Base-by-base conservation (phyloP, 1,284 basidiomycete species). In the Tilletia caries region DNA sequence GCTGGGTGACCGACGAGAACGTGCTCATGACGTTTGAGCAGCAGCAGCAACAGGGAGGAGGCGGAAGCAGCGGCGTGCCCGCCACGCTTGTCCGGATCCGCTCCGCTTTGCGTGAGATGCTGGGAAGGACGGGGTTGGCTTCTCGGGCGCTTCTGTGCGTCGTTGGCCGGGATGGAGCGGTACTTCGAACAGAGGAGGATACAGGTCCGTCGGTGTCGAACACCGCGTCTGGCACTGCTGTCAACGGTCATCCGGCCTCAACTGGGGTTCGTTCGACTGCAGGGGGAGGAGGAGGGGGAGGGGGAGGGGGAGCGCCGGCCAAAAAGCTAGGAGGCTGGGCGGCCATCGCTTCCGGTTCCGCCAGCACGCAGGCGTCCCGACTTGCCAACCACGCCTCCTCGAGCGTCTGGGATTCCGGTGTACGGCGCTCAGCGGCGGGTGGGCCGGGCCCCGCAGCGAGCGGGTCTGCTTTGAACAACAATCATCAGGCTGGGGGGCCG, bases 1-100 rank as follows among this genome's bases (percentile, higher is more conserved):
- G 71, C 3, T 79, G 77, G 77, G 69, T 73, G 60, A 73, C 74
- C 13, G 77, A 79, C 62, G 77, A 79, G 62, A 76, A 79, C 65
- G 78, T 79, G n/a, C 29, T 79, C 12, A 43, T 79, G 52, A 76
- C 77, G 5, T 76, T 62, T 23, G 58, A 62, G 20, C 29, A 13
- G 32, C n/a, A n/a, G n/a, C n/a, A n/a, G n/a, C n/a, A n/a, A n/a
- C n/a, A n/a, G n/a, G n/a, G n/a, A n/a, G n/a, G n/a, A n/a, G n/a
- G n/a, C n/a, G n/a, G n/a, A n/a, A n/a, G n/a, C n/a, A n/a, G n/a
- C n/a, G 27, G 52, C 25, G 18, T 23, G 5, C 58, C 58, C 15
- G 29, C 58, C 18, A 37, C 29, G 6, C 32, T 62, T 15, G 58
- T 62, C 58, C 58, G 58, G 15, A 62, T 62, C 33, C 58, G 58